Evolutionary conservation across 352 stramenopile species (phyloP), one percentile per base, ranked within the genome.

Genomic region (Phytophthora pini): DNA sequence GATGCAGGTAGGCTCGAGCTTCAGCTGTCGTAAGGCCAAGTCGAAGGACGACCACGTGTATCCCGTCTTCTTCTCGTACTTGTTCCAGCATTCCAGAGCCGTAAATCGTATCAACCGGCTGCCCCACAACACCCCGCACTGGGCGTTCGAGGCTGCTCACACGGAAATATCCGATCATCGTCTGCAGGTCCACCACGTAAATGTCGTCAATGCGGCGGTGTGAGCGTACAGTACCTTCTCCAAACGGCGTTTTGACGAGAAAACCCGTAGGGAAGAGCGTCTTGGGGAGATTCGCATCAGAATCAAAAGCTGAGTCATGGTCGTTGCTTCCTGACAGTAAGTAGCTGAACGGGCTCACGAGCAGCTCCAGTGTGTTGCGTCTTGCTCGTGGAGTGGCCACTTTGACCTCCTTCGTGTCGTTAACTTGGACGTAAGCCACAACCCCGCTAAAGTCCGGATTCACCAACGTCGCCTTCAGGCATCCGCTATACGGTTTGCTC

Each of bases 341-440:
- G 57, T 94, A 92, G 48, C 72, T 89, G 39, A 91, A 88, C 26
- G 84, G 80, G 32, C 85, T 89, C 7, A 79, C 85, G 12, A 94
- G 65, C 40, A 94, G 46, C 57, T 94, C 85, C 3, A 92, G 45
- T 5, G 81, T 92, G 54, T 94, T 92, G 13, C 81, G 82, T 26
- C 82, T 76, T 22, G 34, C 56, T 10, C 66, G 72, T 12, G 66
- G 56, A n/a, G 55, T 34, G 13, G 65, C 50, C 4, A 51, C 34
- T 8, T 53, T 49, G 3, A 82, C 44, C 13, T 91, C 85, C 3
- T 73, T 82, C 1, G 76, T 57, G 1, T 66, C 59, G 5, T 43
- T 61, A 17, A 61, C 72, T 50, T 94, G 85, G 1, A 91, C 70
- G 44, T 76, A 94, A 2, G 65, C 82, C 6, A 89, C 58, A 15